Conservation (phyloP, 257 asterid species). For the Solanum commersonii region DNA sequence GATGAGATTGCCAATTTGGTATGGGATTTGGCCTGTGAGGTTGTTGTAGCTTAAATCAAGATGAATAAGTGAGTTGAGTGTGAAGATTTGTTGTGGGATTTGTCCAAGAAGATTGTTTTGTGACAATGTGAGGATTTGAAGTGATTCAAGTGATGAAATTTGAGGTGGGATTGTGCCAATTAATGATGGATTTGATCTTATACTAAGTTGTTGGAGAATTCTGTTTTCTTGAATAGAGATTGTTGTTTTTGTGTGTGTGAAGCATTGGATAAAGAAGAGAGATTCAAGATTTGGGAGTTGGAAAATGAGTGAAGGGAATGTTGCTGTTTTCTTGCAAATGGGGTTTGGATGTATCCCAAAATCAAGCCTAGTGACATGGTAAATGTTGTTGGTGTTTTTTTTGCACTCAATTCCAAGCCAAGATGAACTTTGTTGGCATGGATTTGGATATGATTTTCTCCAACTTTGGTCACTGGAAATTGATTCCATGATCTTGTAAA, state of each 20-base stretch:
- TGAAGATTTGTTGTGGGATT: conserved; percentile 42
- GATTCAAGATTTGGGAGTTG: conserved; percentile 61
- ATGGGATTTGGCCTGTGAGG: conserved; percentile 43
- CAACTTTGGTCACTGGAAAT: conserved; percentile 49
- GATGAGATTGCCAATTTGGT: conserved; percentile 30
- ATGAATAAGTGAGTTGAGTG: conserved; percentile 41
- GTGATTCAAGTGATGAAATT: conserved; percentile 45
- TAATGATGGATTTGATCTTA: conserved; percentile 58
- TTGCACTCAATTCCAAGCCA: conserved; percentile 79
- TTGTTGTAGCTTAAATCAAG: conserved; percentile 74
- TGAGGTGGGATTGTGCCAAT: conserved; percentile 64
- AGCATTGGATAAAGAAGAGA: conserved; percentile 61
- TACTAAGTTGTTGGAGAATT: conserved; percentile 45
- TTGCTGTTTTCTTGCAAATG: conserved; percentile 53
- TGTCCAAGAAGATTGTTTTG: conserved; percentile 52
- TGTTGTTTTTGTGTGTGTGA: conserved; percentile 31
- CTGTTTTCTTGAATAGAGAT: conserved; percentile 18
- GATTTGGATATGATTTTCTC: conserved; percentile 60
- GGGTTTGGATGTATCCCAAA: conserved; percentile 73
- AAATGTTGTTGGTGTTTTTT: not conserved
- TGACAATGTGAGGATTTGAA: conserved; percentile 69
- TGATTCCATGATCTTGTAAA: conserved; percentile 67
- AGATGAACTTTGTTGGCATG: conserved; percentile 55
- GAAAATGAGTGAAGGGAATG: conserved; percentile 61
- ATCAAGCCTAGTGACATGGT: conserved; percentile 66